phyloP scores from a whole-genome alignment of 148 eudicot genomes.

The Cornus suecica region DNA sequence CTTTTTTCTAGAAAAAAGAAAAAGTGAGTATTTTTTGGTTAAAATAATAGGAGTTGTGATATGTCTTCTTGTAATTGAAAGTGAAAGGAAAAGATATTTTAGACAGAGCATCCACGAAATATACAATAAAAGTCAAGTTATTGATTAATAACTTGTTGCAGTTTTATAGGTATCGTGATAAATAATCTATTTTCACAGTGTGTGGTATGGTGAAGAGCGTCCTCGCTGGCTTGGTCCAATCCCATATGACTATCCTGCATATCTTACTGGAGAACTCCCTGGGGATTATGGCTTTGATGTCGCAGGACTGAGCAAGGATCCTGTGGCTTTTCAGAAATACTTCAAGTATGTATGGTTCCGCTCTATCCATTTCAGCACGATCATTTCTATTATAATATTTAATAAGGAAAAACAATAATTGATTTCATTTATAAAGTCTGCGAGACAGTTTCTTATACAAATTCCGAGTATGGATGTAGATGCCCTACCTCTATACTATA shows the following conservation, averaged over 20 bases:
- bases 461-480: background rate
- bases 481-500: background rate
- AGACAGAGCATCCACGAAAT: background rate
- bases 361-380: background rate
- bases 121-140: background rate
- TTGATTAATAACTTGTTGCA: background rate
- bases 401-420: background rate
- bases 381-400: background rate
- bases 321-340: constrained; percentile 56
- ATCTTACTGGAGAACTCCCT: constrained; percentile 82
- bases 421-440: background rate
- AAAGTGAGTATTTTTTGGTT: background rate
- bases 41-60: background rate
- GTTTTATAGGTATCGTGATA: background rate
- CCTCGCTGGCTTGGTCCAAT: constrained; percentile 98
- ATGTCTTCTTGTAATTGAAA: background rate
- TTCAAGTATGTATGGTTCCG: constrained; percentile 54
- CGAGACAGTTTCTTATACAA: background rate
- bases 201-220: constrained; percentile 90
- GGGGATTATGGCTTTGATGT: constrained; percentile 98
- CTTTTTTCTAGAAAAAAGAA: background rate
- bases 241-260: constrained; percentile 70
- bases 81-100: background rate
- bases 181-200: constrained; percentile 35
- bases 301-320: constrained; percentile 79